Conservation (phyloP, 306 rosid genomes). For the Pterocarpus macrocarpus region DNA sequence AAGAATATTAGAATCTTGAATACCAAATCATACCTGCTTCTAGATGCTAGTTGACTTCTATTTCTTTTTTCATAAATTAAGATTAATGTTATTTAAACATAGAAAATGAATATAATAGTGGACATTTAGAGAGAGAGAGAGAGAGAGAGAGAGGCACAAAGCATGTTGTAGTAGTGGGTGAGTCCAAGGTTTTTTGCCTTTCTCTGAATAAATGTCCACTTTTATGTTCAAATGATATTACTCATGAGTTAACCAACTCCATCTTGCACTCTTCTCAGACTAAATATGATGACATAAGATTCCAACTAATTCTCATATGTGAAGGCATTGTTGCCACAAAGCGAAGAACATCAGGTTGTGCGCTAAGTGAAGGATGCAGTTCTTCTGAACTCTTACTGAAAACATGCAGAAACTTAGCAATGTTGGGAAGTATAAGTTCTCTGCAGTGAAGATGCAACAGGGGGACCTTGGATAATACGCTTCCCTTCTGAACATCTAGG, state of each 20-base stretch:
- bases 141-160: too few species aligned
- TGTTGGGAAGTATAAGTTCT: conserved; percentile 87
- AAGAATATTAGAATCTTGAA: too few species aligned
- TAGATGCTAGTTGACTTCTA: too few species aligned
- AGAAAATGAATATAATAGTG: too few species aligned
- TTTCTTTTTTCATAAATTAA: too few species aligned
- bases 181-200: too few species aligned
- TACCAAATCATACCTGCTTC: too few species aligned
- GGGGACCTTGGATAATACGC: conserved; percentile 92
- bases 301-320: conserved; percentile 98
- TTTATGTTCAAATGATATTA: too few species aligned
- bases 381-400: conserved; percentile 52
- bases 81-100: too few species aligned
- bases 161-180: too few species aligned
- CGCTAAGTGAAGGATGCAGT: conserved; percentile 47
- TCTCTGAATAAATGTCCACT: too few species aligned
- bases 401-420: conserved; percentile 71
- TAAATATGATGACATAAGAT: conserved; percentile 92
- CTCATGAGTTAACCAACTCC: neutral
- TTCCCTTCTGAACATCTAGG: conserved; percentile 92
- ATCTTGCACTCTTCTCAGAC: conserved; percentile 52
- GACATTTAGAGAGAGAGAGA: too few species aligned
- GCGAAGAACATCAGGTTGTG: conserved; percentile 75
- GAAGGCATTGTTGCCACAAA: conserved; percentile 92
- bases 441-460: conserved; percentile 89